Base-by-base conservation (phyloP, 768 basidiomycete species). In the Podaxis sp. region DNA sequence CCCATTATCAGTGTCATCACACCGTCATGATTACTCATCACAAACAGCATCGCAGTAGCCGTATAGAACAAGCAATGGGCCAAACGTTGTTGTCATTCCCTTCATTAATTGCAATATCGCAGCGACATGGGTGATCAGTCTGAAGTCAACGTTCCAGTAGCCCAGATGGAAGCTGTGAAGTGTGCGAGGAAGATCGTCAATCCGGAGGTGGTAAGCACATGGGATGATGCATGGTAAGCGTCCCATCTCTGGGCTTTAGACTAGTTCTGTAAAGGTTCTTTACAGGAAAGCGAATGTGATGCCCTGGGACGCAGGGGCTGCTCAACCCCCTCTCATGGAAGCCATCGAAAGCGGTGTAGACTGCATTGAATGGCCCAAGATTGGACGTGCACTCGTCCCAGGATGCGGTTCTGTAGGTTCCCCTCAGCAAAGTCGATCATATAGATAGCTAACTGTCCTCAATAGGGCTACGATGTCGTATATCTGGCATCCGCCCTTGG, bases 301-400 rank as follows among this genome's bases (percentile, higher is more conserved):
- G 0, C 89, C 89, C 0, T 91, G 89, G 88, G 88, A 90, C 65
- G 68, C 69, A 5, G 82, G 86, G 2, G 71, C 75, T 5, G 67
- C 76, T 3, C 88, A 89, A 65, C 86, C 84, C 5, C 79, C 87
- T 1, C 73, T 90, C 59, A 72, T 69, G 25, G 83, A 85, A 54
- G 70, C 86, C 1, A 68, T 89, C 25, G 74, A 82, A 52, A 79
- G 80, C 1, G 74, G 75, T 15, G 17, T 12, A 29, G 51, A 53
- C 38, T 71, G 75, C 33, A 66, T 86, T 15, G 70, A 77, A 0
- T 75, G 83, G 49, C 83, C 87, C 4, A 75, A 62, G 1, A 59
- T 19, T 13, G 73, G 74, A 4, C 51, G 66, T 5, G 75, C 73
- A 2, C 61, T 77, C 3, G 74, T 79, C 9, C 76, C 77, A 2